Conservation (phyloP, 2,329 filamentous ascomycete species). For the Pestalotiopsis fici region DNA sequence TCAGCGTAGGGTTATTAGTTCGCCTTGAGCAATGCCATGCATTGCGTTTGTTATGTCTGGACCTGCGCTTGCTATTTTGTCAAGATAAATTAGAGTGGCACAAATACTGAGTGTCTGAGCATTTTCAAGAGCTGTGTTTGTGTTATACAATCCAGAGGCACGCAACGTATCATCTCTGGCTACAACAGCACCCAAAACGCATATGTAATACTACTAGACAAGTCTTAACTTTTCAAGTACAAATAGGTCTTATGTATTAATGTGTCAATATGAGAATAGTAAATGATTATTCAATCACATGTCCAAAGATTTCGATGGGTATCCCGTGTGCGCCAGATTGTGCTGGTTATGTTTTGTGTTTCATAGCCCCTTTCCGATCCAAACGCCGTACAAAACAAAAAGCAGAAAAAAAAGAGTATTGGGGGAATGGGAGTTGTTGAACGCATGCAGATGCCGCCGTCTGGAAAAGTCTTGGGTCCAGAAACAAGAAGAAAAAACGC, state of each 20-base stretch:
- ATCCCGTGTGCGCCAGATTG: background rate
- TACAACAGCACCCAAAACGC: too few relatives aligned
- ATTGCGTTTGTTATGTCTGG: too few relatives aligned
- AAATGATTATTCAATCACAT: background rate
- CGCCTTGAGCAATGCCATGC: too few relatives aligned
- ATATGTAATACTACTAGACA: background rate
- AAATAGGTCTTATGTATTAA: constrained; percentile 4
- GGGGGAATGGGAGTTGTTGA: background rate
- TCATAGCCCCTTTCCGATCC: background rate
- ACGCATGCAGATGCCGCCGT: background rate
- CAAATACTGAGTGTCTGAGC: too few relatives aligned
- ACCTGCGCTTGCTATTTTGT: too few relatives aligned
- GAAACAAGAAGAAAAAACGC: background rate
- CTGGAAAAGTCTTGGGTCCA: background rate
- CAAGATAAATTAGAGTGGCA: too few relatives aligned
- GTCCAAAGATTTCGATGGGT: background rate
- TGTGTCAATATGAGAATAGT: background rate
- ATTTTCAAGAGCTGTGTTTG: too few relatives aligned
- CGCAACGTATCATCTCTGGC: too few relatives aligned
- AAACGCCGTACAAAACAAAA: background rate
- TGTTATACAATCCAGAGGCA: too few relatives aligned
- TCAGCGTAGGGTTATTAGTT: too few relatives aligned
- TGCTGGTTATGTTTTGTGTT: background rate
- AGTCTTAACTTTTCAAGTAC: background rate
- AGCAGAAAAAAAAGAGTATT: background rate